Percentiles rank a stretch among this genome's conserved stretches.
Conservation (phyloP, 169 alveolate genomes). For the Plasmodium gaboni region DNA sequence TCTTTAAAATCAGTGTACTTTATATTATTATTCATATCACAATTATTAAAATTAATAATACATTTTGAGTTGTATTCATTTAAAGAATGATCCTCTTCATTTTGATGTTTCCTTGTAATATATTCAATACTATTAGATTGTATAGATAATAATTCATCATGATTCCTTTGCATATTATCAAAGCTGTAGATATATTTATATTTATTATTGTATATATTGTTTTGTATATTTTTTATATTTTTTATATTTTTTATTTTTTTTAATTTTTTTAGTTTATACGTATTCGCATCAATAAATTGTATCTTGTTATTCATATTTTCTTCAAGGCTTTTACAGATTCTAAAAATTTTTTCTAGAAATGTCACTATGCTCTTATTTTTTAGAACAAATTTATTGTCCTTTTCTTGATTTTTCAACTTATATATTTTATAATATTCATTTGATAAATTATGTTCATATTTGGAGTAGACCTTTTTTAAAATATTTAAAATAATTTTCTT, state of each 20-base stretch:
- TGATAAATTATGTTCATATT: slow-evolving; percentile 8
- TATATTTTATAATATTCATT: slow-evolving; percentile 19
- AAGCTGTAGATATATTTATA: too few relatives aligned
- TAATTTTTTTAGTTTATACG: not conserved
- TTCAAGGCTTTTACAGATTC: slow-evolving; percentile 5
- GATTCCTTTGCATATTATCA: too few relatives aligned
- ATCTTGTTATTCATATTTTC: slow-evolving; percentile 16
- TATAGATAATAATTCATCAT: too few relatives aligned
- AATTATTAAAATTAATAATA: too few relatives aligned
- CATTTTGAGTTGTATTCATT: too few relatives aligned
- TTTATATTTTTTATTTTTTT: not conserved
- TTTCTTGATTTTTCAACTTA: slow-evolving; percentile 7
- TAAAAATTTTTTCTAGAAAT: slow-evolving; percentile 18
- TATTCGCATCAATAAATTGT: slow-evolving; percentile 18
- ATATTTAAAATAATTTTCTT: not conserved
- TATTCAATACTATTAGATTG: too few relatives aligned
- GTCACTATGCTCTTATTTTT: slow-evolving; percentile 16
- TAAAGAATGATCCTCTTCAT: too few relatives aligned
- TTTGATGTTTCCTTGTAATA: too few relatives aligned
- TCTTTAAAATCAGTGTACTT: too few relatives aligned
- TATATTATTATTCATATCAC: too few relatives aligned
- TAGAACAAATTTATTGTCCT: slow-evolving; percentile 2
- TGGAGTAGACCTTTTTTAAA: slow-evolving; percentile 11
- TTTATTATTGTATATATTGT: not conserved
- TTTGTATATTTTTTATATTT: not conserved